Base-by-base conservation (phyloP, 2,329 filamentous ascomycete genomes). In the Pseudopithomyces maydicus region DNA sequence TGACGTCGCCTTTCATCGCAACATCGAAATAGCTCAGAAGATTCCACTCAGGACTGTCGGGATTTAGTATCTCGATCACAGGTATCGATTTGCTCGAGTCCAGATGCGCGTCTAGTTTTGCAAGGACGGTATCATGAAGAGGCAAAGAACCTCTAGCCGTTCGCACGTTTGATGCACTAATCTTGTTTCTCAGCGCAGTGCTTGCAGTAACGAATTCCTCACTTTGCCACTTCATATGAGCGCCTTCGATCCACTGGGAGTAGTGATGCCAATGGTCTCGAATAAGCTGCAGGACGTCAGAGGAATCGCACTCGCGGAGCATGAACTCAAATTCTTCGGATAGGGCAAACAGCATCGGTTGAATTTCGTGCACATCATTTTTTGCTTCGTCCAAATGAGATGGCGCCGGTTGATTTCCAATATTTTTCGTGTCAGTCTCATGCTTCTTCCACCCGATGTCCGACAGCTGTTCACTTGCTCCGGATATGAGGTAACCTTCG, bases 181-280 rank as follows among this genome's bases (percentile, higher is more conserved):
- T 36, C 19, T 22, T 47, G 17, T 35, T 36, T 15, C 20, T 47
- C 15, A 47, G 32, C 8, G 19, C 29, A 1, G 32, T 47, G 44
- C 44, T 47, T 19, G 44, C 44, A 12, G 29, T 19, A n/a, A 47
- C 44, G 35, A 20, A 47, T 15, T 47, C 44, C 5, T 35, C 32
- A 12, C 2, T 47, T 26, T 47, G 44, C 44, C 44, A 47, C 32
- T 47, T 36, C 44, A 47, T 47, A 15, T 47, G 44, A 3, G 29
- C 32, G 7, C 44, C 44, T 14, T 36, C 29, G n/a, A 47, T 22
- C 44, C 44, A 47, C 17, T 47, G 44, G 2, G 44, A 47, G 20
- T 47, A 47, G 17, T 47, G 32, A 22, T 47, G 44, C 44, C 44
- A 47, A 19, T 47, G 35, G 4, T 47, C 44, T 20, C 44, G 44